Evolutionary conservation across 2,329 filamentous ascomycete species (phyloP).

Genomic region (Botryotinia narcissicola): DNA sequence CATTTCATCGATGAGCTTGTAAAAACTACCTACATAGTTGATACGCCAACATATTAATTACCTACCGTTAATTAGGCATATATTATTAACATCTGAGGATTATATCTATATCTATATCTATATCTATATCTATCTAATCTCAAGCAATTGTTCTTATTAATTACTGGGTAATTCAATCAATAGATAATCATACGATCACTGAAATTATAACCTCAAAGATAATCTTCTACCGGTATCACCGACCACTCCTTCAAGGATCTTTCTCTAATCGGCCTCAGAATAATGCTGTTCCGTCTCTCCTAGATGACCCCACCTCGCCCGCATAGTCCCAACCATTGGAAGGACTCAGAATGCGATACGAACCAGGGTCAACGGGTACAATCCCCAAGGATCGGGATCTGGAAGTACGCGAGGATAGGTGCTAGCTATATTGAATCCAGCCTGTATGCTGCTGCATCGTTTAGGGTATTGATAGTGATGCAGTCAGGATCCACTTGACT

Average conservation of each 20-base stretch:
- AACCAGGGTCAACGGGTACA: background rate
- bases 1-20: slow-evolving; percentile 1
- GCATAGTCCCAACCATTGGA: background rate
- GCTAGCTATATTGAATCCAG: background rate
- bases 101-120: background rate
- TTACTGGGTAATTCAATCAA: no score
- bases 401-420: background rate
- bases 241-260: background rate
- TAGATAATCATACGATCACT: background rate
- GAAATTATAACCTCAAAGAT: no score
- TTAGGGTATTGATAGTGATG: background rate
- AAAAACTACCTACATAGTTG: background rate
- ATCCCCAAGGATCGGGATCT: background rate
- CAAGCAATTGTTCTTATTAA: background rate
- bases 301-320: background rate
- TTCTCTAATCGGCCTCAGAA: background rate
- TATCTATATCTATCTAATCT: background rate
- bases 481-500: background rate
- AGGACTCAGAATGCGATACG: background rate
- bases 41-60: background rate
- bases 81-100: no score
- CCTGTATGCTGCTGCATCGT: background rate
- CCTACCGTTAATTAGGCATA: no score
- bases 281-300: background rate
- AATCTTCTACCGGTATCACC: background rate